Base-by-base conservation (phyloP, 1,139 yeast species). In the Meyerozyma athensensis region DNA sequence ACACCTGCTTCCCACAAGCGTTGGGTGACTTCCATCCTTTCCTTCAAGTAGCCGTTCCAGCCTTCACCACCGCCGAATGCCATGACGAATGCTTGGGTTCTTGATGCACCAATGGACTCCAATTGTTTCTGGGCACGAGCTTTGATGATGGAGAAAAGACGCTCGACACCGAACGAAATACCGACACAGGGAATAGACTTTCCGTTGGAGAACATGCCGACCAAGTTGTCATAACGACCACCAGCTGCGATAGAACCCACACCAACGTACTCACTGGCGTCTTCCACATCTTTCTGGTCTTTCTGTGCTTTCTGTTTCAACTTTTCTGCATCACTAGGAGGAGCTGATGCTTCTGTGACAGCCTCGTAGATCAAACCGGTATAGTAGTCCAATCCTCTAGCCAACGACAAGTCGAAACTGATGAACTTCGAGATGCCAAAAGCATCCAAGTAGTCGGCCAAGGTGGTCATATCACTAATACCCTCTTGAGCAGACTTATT, bases 211-310 rank as follows among this genome's bases (percentile, higher is more conserved):
- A 92, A 92, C 97, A 92, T 92, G 48, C 96, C 96, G 23, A 92
- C 97, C 45, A 92, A 75, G 52, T 85, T 83, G 61, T 92, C 98
- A 63, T 92, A 92, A 63, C 98, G 86, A 48, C 98, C 98, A 65
- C 98, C 98, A 33, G 96, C 98, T 40, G 96, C 96, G 52, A 92
- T 87, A 7, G 97, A 90, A 20, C 98, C 98, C 37, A 92, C 97
- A 52, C 98, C 98, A 36, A 92, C 97, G 53, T 85, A 87, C 47
- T 87, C 97, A 37, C 95, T 85, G 39, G 96, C 96, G 63, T 92
- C 98, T 49, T 89, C 97, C 37, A 79, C 87, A 19, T 73, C 81
- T 23, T 56, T 57, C 43, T 54, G 57, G 36, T 54, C 60, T 40
- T 58, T 54, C 35, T 61, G 58, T 37, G 79, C 73, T 53, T 74